phyloP scores from a whole-genome alignment of 1,139 yeast species.

The Zygosaccharomyces pseudobailii region DNA sequence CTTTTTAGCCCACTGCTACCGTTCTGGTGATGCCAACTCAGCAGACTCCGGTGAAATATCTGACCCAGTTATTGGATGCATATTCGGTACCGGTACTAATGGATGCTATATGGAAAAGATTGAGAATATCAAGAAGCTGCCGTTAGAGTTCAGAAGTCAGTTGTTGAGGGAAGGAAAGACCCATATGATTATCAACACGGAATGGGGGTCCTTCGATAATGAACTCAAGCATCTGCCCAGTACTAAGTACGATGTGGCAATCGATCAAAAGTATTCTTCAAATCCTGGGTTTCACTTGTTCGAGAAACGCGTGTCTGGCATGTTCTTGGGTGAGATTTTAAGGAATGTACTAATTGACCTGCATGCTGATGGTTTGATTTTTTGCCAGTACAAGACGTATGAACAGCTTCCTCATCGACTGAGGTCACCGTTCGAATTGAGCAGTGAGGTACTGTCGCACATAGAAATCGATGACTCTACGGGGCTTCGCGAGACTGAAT shows the following conservation, averaged over 20 bases:
- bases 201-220: conserved; percentile 97
- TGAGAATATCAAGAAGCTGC: conserved; percentile 64
- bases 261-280: conserved; percentile 65
- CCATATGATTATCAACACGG: conserved; percentile 89
- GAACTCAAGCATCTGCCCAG: conserved; percentile 64
- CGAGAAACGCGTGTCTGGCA: conserved; percentile 90
- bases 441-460: conserved; percentile 77
- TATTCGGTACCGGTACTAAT: conserved; percentile 94
- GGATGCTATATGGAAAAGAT: conserved; percentile 84
- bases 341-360: conserved; percentile 69
- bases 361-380: conserved; percentile 50
- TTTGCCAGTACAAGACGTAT: conserved; percentile 48
- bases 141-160: conserved; percentile 37
- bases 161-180: conserved; percentile 44
- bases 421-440: conserved; percentile 68
- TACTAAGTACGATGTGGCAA: conserved; percentile 64
- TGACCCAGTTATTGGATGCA: conserved; percentile 76
- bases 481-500: conserved; percentile 59
- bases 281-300: conserved; percentile 84
- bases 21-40: conserved; percentile 44
- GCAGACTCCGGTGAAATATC: conserved; percentile 55
- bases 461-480: conserved; percentile 78
- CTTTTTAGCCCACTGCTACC: conserved; percentile 77
- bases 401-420: conserved; percentile 63
- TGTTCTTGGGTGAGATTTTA: conserved; percentile 87